A percentile compares a stretch with the other conserved stretches of the same genome.
phyloP scores from a whole-genome alignment of 768 basidiomycete genomes.

The Lactifluus volemus region DNA sequence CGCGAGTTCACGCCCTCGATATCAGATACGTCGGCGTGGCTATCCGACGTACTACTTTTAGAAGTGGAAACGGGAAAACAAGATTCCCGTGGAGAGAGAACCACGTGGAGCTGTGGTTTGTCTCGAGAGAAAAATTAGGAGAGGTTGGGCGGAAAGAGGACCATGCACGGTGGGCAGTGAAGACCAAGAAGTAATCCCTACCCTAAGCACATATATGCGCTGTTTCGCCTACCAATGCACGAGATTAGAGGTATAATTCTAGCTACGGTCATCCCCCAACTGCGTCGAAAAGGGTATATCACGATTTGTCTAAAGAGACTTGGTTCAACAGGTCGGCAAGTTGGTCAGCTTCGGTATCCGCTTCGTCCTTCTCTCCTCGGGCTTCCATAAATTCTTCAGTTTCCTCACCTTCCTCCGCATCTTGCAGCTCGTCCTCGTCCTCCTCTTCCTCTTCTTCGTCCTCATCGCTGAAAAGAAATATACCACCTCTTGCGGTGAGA shows the following conservation, averaged over 20 bases:
- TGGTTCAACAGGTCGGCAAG: slow-evolving; percentile 64
- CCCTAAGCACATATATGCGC: neutral
- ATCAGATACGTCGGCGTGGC: slow-evolving; percentile 9
- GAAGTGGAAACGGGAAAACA: neutral
- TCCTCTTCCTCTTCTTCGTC: slow-evolving; percentile 66
- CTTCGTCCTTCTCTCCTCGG: slow-evolving; percentile 26
- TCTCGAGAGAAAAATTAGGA: slow-evolving; percentile 9
- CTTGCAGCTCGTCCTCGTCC: slow-evolving; percentile 38
- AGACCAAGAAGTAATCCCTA: slow-evolving; percentile 5
- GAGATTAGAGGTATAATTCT: slow-evolving; percentile 5
- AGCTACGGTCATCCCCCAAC: neutral
- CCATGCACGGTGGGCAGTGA: slow-evolving; percentile 7
- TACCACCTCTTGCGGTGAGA: slow-evolving; percentile 59
- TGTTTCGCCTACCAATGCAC: neutral
- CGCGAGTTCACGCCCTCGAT: slow-evolving; percentile 11
- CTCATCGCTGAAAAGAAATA: slow-evolving; percentile 61
- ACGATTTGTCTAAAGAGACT: slow-evolving; percentile 28
- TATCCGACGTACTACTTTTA: slow-evolving; percentile 11
- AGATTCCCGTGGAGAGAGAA: neutral
- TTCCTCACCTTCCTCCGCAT: slow-evolving; percentile 26
- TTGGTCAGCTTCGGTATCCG: slow-evolving; percentile 38
- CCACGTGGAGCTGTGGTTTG: slow-evolving; percentile 6
- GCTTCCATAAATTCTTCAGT: slow-evolving; percentile 21
- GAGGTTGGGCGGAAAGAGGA: slow-evolving; percentile 15
- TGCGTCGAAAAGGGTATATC: neutral